Evolutionary conservation across 768 basidiomycete species (phyloP), one percentile per base, ranked within the genome.

Genomic region (Macrolepiota dolichaula): DNA sequence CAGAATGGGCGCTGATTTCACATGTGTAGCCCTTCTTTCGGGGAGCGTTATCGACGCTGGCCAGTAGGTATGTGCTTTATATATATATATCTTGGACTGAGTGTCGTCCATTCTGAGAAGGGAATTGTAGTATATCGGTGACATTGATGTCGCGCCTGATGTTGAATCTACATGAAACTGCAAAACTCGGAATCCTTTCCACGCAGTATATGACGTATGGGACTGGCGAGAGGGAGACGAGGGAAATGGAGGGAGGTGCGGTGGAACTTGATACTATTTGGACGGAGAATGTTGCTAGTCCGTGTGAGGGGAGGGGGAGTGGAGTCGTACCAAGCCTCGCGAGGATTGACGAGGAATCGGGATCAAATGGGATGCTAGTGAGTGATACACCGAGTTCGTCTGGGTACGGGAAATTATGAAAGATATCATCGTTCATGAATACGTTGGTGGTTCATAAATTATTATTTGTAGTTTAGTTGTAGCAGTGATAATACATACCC

Each of bases 111-210:
- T 29, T 46, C 1, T 25, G 51, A 35, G 9, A 27, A 29, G 7
- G 32, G 36, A 1, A 2, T 37, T 19, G 19, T 24, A 83, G 82
- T 63, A 72, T 83, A 12, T 81, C 83, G 4, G 74, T 83, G 9
- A 78, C 76, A 1, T 75, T 84, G 76, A 78, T 84, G 72, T 83
- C 81, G 12, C 81, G 82, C 10, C 75, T 85, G 1, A 81, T 84
- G 76, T 76, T 85, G 42, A 84, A 85, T 67, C 74, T 85, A 5
- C 79, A 84, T 64, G 69, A 76, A 69, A 75, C 69, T 24, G 77
- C 77, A 9, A 66, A 72, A 24, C 57, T 63, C 11, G 77, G 77
- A 1, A 73, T 78, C 9, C 71, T 68, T 61, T 71, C 71, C 35
- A 73, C 68, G 3, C 60, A 56, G 44, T 53, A 57, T 2, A 70